Evolutionary conservation across 139 green algal species (phyloP).

Genomic region (Marvania coccoides): DNA sequence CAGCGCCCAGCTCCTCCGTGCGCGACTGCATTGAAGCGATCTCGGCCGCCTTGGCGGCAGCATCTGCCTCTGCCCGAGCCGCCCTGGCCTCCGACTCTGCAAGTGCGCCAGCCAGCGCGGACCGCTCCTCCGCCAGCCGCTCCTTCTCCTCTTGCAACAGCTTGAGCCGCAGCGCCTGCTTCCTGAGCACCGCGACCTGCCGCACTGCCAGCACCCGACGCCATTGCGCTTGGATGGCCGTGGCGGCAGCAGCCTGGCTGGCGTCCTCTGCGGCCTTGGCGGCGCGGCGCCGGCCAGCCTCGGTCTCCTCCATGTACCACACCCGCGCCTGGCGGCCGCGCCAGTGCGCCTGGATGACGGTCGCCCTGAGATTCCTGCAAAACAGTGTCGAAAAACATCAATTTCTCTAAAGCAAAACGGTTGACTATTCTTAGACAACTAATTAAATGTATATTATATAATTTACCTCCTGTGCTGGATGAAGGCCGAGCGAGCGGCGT

Average conservation of each 20-base stretch:
- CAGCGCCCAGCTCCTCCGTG: neutral
- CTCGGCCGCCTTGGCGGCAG: neutral
- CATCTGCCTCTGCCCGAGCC: neutral
- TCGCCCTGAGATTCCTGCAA: constrained; percentile 17
- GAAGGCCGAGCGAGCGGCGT: constrained; percentile 9
- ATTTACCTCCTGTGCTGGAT: constrained; percentile 8
- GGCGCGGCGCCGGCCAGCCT: constrained; percentile 25
- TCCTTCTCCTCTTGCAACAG: neutral
- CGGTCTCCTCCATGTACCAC: constrained; percentile 35
- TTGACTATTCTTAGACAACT: no score
- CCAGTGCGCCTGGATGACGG: constrained; percentile 35
- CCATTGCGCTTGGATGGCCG: constrained; percentile 30
- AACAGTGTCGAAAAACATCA: neutral
- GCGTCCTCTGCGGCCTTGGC: constrained; percentile 10
- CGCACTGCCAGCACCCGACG: constrained; percentile 12
- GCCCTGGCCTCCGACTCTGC: neutral
- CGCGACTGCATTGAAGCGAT: neutral
- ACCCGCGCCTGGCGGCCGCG: constrained; percentile 22
- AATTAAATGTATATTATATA: no score
- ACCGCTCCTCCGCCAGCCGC: neutral
- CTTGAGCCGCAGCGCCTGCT: neutral
- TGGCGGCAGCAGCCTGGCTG: constrained; percentile 7
- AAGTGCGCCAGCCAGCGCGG: neutral
- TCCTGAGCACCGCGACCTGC: neutral
- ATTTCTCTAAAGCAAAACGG: no score